Evolutionary conservation across 371 early-diverging fungal species (phyloP).

Genomic region (Neoconidiobolus thromboides): DNA sequence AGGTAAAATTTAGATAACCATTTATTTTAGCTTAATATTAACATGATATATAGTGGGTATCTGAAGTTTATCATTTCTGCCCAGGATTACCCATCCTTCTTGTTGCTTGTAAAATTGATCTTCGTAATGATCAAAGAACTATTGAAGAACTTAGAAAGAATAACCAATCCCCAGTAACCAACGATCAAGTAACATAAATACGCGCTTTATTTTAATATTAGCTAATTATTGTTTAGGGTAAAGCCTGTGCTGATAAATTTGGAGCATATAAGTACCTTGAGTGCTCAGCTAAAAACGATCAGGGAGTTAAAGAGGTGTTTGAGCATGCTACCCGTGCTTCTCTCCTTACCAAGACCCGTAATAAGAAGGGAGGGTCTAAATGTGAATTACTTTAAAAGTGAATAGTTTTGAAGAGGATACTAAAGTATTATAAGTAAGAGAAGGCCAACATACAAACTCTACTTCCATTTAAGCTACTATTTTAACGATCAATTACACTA

Average conservation of each 20-base stretch:
- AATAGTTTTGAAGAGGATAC: too few species aligned
- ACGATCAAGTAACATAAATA: constrained; percentile 11
- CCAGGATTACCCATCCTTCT: constrained; percentile 71
- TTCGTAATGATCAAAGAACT: constrained; percentile 59
- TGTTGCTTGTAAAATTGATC: constrained; percentile 82
- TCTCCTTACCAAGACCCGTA: constrained; percentile 33
- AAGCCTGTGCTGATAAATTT: constrained; percentile 56
- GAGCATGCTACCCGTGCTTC: constrained; percentile 81
- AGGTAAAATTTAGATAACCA: constrained; percentile 20
- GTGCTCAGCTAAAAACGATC: constrained; percentile 83
- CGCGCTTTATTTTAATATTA: not conserved
- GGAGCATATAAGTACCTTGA: constrained; percentile 83
- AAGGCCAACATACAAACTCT: too few species aligned
- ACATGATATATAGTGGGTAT: constrained; percentile 52
- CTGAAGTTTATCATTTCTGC: constrained; percentile 81
- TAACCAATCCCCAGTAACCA: constrained; percentile 59
- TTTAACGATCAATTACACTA: too few species aligned
- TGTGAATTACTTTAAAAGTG: too few species aligned
- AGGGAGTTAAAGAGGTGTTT: constrained; percentile 88
- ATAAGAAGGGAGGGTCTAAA: constrained; percentile 6
- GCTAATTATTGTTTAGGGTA: constrained; percentile 25
- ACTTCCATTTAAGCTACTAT: too few species aligned
- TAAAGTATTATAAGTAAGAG: too few species aligned
- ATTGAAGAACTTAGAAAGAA: constrained; percentile 58
- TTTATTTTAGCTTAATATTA: not conserved